Conservation (phyloP, 805 yeast genomes). For the Candida nitratophila region DNA sequence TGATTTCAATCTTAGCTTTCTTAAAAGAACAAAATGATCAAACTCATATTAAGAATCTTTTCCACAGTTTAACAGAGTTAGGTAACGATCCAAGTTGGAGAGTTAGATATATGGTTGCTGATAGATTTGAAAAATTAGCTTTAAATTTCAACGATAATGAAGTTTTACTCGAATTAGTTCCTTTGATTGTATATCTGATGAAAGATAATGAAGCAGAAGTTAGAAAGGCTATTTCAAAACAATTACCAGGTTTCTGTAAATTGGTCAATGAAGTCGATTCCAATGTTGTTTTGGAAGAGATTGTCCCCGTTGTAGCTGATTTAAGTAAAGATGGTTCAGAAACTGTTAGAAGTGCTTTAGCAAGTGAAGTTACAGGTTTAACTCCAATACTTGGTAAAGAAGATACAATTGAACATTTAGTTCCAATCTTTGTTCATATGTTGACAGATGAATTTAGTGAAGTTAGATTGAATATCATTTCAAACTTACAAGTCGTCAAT, state of each 20-base stretch:
- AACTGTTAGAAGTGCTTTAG: constrained; percentile 87
- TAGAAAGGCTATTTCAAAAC: constrained; percentile 88
- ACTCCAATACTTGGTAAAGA: constrained; percentile 84
- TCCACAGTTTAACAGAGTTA: constrained; percentile 60
- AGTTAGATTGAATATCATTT: constrained; percentile 88
- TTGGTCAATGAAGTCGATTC: constrained; percentile 35
- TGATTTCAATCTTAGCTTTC: constrained; percentile 72
- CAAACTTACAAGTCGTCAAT: constrained; percentile 85
- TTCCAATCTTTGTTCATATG: constrained; percentile 90
- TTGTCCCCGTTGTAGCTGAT: constrained; percentile 77
- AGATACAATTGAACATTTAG: constrained; percentile 67
- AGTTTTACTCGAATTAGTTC: constrained; percentile 52
- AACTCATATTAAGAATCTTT: constrained; percentile 55
- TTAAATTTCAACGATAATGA: constrained; percentile 51
- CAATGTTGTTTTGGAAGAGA: constrained; percentile 52
- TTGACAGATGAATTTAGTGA: constrained; percentile 95
- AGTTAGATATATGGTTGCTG: constrained; percentile 98
- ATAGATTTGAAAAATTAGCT: constrained; percentile 73
- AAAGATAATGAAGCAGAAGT: constrained; percentile 96
- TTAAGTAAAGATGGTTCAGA: constrained; percentile 89
- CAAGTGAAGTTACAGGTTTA: constrained; percentile 77
- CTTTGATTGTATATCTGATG: constrained; percentile 69
- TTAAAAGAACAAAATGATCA: constrained; percentile 51
- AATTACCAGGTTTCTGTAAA: constrained; percentile 68
- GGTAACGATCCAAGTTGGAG: constrained; percentile 94